Conservation (phyloP, 257 asterid species). For the Solanum pennellii region DNA sequence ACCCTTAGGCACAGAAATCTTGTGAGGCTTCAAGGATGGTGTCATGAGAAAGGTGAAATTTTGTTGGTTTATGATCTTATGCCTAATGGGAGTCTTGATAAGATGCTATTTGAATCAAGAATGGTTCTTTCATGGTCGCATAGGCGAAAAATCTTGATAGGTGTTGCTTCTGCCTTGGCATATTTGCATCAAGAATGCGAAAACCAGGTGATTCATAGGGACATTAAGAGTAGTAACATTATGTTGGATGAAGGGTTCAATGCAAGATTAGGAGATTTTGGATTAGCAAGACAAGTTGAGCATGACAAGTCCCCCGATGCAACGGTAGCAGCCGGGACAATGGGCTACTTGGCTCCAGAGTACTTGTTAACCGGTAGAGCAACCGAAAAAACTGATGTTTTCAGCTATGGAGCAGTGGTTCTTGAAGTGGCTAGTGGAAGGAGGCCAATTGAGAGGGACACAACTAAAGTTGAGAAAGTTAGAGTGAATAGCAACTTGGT, state of each 20-base stretch:
- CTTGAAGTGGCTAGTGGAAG: constrained; percentile 80
- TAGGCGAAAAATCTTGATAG: constrained; percentile 46
- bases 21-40: constrained; percentile 75
- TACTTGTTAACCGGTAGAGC: constrained; percentile 73
- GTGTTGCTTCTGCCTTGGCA: constrained; percentile 74
- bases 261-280: constrained; percentile 75
- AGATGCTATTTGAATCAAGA: constrained; percentile 60
- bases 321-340: constrained; percentile 80
- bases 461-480: constrained; percentile 23
- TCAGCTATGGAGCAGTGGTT: constrained; percentile 76
- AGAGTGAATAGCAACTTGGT: constrained; percentile 44
- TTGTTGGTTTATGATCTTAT: constrained; percentile 60
- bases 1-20: constrained; percentile 77
- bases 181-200: constrained; percentile 83
- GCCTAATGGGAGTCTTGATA: constrained; percentile 77
- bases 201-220: constrained; percentile 72
- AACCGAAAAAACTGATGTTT: constrained; percentile 62
- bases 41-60: constrained; percentile 74
- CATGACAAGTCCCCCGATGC: constrained; percentile 79
- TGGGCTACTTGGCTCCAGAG: constrained; percentile 88
- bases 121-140: constrained; percentile 50
- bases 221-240: constrained; percentile 64
- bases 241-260: constrained; percentile 82
- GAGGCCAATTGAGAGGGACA: constrained; percentile 66
- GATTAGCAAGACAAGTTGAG: constrained; percentile 62